Evolutionary conservation across 768 basidiomycete genomes (phyloP), one percentile per base, ranked within the genome.

Genomic region (Pulveroboletus sp.): DNA sequence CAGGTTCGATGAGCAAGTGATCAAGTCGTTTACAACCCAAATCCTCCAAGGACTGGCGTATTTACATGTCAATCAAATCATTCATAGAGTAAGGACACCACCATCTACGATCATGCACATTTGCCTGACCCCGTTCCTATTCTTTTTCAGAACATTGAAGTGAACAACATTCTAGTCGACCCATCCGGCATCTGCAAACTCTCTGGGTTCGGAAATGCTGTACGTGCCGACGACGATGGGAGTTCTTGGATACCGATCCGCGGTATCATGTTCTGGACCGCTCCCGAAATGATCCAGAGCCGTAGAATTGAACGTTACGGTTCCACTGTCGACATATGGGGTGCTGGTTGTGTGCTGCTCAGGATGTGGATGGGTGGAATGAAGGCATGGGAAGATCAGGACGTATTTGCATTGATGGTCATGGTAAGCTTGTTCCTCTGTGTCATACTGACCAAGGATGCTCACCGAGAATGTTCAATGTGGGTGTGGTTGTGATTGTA

Each of bases 211-310:
- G 94, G 94, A 43, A 97, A 95, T 42, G 93, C 91, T 11, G 95
- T 94, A 70, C 79, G 87, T 50, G 89, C 81, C 55, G 88, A 87
- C 55, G 90, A 94, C 52, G 90, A 94, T 52, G 77, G 85, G 47
- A 75, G 82, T 47, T 85, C 87, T 43, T 82, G 80, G 56, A 91
- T 89, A 4, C 87, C 88, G 13, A 91, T 95, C 89, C 87, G 90
- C 62, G 94, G 94, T n/a, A 91, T 90, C 16, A 85, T 97, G 29
- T 95, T 94, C 65, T 97, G 94, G 93, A 95, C 95, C 90, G 93
- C 92, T 12, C 92, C 93, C 0, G 93, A 91, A 71, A 87, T 94
- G 45, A 78, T 90, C 53, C 82, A 87, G 49, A 82, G 86, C 21
- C 80, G 84, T 61, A 82, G 82, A 68, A 39, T 48, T 10, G 84